Conservation (phyloP, 23 red algal genomes). For the Gracilaria vermiculophylla region DNA sequence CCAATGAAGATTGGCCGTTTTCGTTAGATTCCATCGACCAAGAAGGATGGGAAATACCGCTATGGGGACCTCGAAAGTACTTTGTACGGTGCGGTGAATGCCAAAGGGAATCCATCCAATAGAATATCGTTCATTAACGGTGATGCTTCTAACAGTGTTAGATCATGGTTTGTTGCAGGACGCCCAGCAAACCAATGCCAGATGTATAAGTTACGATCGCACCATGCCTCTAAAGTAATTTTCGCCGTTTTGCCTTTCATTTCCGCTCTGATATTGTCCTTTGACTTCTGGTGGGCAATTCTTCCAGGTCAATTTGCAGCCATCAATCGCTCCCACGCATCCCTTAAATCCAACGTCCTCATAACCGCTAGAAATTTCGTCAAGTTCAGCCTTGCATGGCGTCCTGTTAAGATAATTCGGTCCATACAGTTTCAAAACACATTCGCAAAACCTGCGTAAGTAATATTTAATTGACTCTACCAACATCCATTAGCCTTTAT, state of each 20-base stretch:
- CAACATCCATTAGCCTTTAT: conserved; percentile 24
- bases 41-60: background rate
- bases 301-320: conserved; percentile 37
- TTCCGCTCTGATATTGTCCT: conserved; percentile 36
- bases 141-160: too few relatives aligned
- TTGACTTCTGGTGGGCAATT: conserved; percentile 39
- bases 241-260: conserved; percentile 29
- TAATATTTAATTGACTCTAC: conserved; percentile 1
- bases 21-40: conserved; percentile 31
- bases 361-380: background rate
- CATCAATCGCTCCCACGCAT: background rate
- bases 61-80: background rate
- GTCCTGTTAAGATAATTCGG: background rate
- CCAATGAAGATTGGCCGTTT: background rate
- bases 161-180: conserved; percentile 19
- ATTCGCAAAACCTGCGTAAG: background rate
- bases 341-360: background rate
- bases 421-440: conserved; percentile 3
- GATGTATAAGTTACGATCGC: conserved; percentile 11
- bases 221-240: conserved; percentile 35
- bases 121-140: too few relatives aligned
- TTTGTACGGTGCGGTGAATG: background rate
- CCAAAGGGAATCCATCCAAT: background rate
- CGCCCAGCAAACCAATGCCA: conserved; percentile 38
- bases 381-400: background rate